Evolutionary conservation across 73 alveolate genomes (phyloP), one percentile per base, ranked within the genome.

Genomic region (Tetrahymena thermophila): DNA sequence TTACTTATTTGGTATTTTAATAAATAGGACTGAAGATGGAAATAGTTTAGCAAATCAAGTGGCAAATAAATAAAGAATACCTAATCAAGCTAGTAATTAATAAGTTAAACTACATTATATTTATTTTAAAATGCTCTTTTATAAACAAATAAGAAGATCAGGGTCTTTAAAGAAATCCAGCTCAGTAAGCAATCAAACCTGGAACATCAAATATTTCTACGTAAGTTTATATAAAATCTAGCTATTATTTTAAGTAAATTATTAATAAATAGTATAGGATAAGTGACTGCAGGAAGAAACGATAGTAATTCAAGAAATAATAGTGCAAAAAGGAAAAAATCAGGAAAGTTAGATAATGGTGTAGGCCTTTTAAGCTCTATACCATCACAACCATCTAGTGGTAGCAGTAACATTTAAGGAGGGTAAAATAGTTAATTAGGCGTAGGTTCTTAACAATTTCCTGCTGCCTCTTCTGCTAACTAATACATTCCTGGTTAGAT

Each of bases 301-400:
- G 93, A 96, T 23, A 96, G 96, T 93, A 96, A 96, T 95, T 95
- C 95, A 84, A 38, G 94, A 35, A 94, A 96, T 93, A 96, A 96
- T 95, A 96, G 96, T 43, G 94, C 97, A 93, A 96, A 96, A 96
- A 96, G 94, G 94, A 96, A 93, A 85, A 96, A 96, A 96, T 96
- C 94, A 94, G 83, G 96, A 93, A 94, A 96, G 28, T 93, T 96
- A 71, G 89, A 71, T n/a, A 71, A 71, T 25, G 89, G 89, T 1
- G 17, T 15, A 1, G 17, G 40, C n/a, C 37, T 71, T 10, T 19
- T 71, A 34, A 71, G 89, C 31, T 71, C 89, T 13, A 71, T 71
- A 23, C 35, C 89, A 28, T 71, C 89, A 3, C 11, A 71, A 25
- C 13, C 89, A 28, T 71, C 89, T 4, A 25, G 40, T 5, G 42